phyloP scores from a whole-genome alignment of 345 rosid genomes.

The Populus nigra region DNA sequence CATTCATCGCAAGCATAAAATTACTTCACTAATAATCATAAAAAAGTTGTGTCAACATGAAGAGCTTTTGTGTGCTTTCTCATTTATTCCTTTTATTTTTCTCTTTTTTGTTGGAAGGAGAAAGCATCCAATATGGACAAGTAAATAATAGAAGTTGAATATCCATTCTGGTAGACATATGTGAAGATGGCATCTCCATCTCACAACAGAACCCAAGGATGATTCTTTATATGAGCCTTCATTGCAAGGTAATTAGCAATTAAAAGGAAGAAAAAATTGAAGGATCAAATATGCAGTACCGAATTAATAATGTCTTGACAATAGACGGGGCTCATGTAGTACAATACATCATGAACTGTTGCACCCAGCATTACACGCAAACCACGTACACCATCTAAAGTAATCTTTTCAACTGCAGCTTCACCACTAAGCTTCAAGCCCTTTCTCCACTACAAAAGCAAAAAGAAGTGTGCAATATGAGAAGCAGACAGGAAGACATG shows the following conservation, averaged over 20 bases:
- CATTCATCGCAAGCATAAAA: not conserved
- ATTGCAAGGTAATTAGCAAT: not conserved
- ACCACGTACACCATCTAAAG: conserved; percentile 92
- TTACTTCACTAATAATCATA: not conserved
- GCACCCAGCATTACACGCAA: conserved; percentile 87
- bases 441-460: conserved; percentile 78
- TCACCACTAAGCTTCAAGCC: conserved; percentile 97
- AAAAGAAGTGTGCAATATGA: not conserved
- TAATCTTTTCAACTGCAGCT: conserved; percentile 86
- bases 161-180: not conserved
- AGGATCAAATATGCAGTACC: conserved; percentile 41
- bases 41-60: not conserved
- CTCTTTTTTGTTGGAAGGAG: not conserved
- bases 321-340: conserved; percentile 97
- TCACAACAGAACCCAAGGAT: not conserved
- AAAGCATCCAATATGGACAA: not conserved
- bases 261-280: not conserved
- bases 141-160: not conserved
- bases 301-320: conserved; percentile 92
- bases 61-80: not conserved
- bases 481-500: not conserved
- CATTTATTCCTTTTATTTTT: not conserved
- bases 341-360: conserved; percentile 92
- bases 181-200: conserved; percentile 11
- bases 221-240: conserved; percentile 3